Base-by-base conservation (phyloP, 805 yeast genomes). In the Maudiozyma bulderi region DNA sequence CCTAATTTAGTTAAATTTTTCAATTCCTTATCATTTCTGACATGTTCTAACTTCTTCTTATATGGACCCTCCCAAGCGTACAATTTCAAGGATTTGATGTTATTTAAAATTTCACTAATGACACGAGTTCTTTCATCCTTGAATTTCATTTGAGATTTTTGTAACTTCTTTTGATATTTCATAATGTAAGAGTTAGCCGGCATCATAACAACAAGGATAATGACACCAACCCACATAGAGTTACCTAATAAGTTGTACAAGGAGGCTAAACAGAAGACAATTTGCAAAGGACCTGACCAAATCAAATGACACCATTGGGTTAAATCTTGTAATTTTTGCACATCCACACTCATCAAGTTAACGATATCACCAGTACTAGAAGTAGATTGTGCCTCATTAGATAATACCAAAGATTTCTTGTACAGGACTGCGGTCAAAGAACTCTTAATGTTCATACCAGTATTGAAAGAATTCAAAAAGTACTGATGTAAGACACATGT, bases 51-150 rank as follows among this genome's bases (percentile, higher is more conserved):
- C 57, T 84, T 84, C 31, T 74, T 76, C 60, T 79, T 77, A 64
- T 87, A 89, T 3, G 98, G 95, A 33, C 65, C 70, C 69, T 93
- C 99, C 99, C 99, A 93, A 2, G 95, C 95, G 61, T 93, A 93
- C 45, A 95, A 74, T 65, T 93, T 93, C 64, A 93, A 73, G 10
- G 96, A 87, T 70, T 89, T 91, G 65, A 93, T 87, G 61, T 90
- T 91, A 65, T 86, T 87, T 64, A 91, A 74, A 49, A 91, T 86
- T 64, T 91, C 97, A 52, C 87, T 81, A 48, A 88, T 84, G 42
- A 90, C 72, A 56, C 96, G 81, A 9, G 96, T 86, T 72, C 99
- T 82, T 64, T 84, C 85, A 69, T 93, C 99, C 66, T 93, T 91
- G 60, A 78, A 78, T 54, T 77, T 77, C 98, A 93, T 93, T 68